These are phyloP conservation scores for Physcia stellaris DNA, from an alignment of 495 filamentous ascomycete genomes.

Conservation along the genomic window DNA sequence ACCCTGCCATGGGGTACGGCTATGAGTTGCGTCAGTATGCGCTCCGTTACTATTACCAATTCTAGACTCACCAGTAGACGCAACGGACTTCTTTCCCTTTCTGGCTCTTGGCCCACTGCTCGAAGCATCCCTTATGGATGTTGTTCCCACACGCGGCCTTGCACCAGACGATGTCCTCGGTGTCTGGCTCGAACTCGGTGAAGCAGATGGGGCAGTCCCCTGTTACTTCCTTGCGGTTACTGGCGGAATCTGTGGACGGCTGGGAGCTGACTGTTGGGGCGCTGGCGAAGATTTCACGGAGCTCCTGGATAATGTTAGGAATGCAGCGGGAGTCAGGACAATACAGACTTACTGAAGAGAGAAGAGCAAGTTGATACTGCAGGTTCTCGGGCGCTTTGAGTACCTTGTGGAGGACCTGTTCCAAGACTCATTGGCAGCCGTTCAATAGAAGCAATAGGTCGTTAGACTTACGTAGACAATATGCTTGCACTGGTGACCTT, in stretches of 20 bases:
- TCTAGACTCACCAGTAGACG: slow-evolving; percentile 46
- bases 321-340: not conserved
- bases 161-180: slow-evolving; percentile 56
- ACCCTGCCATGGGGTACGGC: slow-evolving; percentile 47
- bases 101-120: slow-evolving; percentile 52
- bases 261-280: slow-evolving; percentile 29
- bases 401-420: slow-evolving; percentile 46
- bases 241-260: slow-evolving; percentile 10
- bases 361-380: slow-evolving; percentile 62
- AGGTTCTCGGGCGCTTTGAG: slow-evolving; percentile 49
- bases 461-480: slow-evolving; percentile 41
- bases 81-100: slow-evolving; percentile 42
- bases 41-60: too few species aligned
- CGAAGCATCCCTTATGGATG: slow-evolving; percentile 58
- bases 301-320: slow-evolving; percentile 31
- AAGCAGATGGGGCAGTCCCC: slow-evolving; percentile 77
- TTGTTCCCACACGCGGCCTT: slow-evolving; percentile 65
- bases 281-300: slow-evolving; percentile 42
- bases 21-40: too few species aligned
- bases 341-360: slow-evolving; percentile 32
- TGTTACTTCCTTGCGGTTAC: slow-evolving; percentile 48
- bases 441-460: not conserved
- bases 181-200: slow-evolving; percentile 43
- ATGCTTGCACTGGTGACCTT: slow-evolving; percentile 66
- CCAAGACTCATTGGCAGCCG: slow-evolving; percentile 5